These are phyloP conservation scores for Erysimum cheiranthoides DNA, from an alignment of 345 rosid genomes.

Conservation along the genomic window DNA sequence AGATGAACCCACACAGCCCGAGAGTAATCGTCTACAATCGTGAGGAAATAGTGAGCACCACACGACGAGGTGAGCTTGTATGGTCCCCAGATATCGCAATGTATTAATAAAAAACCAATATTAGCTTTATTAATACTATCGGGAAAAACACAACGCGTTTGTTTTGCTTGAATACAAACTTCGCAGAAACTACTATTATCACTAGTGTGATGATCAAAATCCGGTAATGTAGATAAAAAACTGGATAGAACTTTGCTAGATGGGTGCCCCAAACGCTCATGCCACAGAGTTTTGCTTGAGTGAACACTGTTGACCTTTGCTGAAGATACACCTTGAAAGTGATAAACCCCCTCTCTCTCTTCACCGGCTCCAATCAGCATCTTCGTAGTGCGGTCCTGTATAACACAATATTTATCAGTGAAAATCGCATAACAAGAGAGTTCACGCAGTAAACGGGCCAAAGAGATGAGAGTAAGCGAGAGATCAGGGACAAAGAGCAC, in stretches of 20 bases:
- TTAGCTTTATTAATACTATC: neutral
- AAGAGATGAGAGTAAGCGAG: neutral
- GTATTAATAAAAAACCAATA: neutral
- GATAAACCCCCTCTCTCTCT: neutral
- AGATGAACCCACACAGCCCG: too few species aligned
- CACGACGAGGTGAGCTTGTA: too few species aligned
- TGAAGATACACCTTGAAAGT: neutral
- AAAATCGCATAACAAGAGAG: neutral
- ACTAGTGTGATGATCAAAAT: neutral
- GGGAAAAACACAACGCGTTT: neutral
- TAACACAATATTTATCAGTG: neutral
- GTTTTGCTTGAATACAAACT: constrained; percentile 6
- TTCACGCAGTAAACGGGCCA: neutral
- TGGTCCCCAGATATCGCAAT: too few species aligned
- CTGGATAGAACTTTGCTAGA: neutral
- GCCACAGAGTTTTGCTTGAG: neutral
- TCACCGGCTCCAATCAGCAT: neutral
- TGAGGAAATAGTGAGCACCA: too few species aligned
- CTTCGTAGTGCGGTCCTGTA: neutral
- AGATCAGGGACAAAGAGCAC: neutral
- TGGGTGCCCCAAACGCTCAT: neutral
- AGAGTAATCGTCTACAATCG: too few species aligned
- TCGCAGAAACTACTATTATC: neutral
- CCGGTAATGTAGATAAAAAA: neutral
- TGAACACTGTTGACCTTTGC: neutral